A percentile compares a stretch with the other conserved stretches of the same genome.
Evolutionary conservation across 257 asterid species (phyloP).

Genomic region (Solanum chilense): DNA sequence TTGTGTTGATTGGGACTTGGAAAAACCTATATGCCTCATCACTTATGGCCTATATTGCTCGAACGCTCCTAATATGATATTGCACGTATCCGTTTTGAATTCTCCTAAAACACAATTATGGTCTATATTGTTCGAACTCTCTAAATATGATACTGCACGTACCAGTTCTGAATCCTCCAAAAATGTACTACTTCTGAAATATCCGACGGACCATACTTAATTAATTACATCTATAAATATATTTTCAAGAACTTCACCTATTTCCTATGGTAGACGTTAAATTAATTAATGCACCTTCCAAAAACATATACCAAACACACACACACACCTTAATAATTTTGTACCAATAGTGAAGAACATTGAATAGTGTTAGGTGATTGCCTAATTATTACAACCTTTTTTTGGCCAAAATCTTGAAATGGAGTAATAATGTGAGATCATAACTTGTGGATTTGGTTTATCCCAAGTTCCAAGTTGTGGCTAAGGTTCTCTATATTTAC

Average conservation of each 20-base stretch:
- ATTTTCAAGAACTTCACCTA: not conserved
- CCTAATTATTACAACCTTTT: not conserved
- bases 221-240: not conserved
- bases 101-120: not conserved
- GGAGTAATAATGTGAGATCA: not conserved
- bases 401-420: not conserved
- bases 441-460: not conserved
- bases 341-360: not conserved
- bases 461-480: not conserved
- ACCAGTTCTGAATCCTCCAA: not conserved
- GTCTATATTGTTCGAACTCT: not conserved
- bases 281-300: not conserved
- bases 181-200: not conserved
- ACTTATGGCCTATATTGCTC: not conserved
- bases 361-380: not conserved
- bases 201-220: not conserved
- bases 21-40: not conserved
- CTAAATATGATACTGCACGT: not conserved
- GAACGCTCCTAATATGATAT: not conserved
- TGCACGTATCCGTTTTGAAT: not conserved
- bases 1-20: not conserved
- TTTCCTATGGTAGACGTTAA: not conserved
- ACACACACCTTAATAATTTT: not conserved
- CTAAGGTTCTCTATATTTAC: not conserved
- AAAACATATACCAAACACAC: not conserved